A percentile compares a stretch with the other conserved stretches of the same genome.
These are phyloP conservation scores for Pleurotus ostreatus DNA, from an alignment of 768 basidiomycete genomes.

Conservation along the genomic window DNA sequence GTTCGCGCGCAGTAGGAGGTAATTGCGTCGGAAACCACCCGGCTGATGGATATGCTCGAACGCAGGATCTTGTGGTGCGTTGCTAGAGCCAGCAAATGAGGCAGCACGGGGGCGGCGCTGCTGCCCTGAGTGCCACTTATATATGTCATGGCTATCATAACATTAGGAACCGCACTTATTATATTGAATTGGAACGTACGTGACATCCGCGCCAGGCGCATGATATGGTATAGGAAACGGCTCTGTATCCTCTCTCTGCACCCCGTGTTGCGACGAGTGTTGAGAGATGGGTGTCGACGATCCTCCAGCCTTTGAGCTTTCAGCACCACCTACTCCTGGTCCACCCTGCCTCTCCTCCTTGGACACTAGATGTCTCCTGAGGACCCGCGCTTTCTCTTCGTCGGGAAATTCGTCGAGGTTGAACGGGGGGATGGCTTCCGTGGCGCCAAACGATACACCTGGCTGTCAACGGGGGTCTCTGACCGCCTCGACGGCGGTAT, in stretches of 20 bases:
- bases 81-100: conserved; percentile 59
- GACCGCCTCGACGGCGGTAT: conserved; percentile 17
- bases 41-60: conserved; percentile 95
- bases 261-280: conserved; percentile 15
- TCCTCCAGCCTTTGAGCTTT: neutral
- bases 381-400: conserved; percentile 79
- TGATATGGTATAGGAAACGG: conserved; percentile 87
- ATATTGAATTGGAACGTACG: conserved; percentile 51
- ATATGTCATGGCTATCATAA: conserved; percentile 74
- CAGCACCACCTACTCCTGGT: neutral
- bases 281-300: neutral
- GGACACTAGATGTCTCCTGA: conserved; percentile 77
- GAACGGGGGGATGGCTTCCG: conserved; percentile 26
- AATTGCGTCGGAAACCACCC: conserved; percentile 91
- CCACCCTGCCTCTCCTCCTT: conserved; percentile 54
- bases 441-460: conserved; percentile 14
- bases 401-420: conserved; percentile 65
- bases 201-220: conserved; percentile 86
- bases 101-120: conserved; percentile 66
- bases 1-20: conserved; percentile 67
- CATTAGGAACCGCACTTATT: conserved; percentile 12
- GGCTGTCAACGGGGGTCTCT: conserved; percentile 19
- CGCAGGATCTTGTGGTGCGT: conserved; percentile 57
- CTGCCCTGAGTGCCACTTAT: conserved; percentile 89
- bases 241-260: conserved; percentile 50